Evolutionary conservation across 371 early-diverging fungal genomes (phyloP).

Genomic region (Polyrhizophydium stewartii): DNA sequence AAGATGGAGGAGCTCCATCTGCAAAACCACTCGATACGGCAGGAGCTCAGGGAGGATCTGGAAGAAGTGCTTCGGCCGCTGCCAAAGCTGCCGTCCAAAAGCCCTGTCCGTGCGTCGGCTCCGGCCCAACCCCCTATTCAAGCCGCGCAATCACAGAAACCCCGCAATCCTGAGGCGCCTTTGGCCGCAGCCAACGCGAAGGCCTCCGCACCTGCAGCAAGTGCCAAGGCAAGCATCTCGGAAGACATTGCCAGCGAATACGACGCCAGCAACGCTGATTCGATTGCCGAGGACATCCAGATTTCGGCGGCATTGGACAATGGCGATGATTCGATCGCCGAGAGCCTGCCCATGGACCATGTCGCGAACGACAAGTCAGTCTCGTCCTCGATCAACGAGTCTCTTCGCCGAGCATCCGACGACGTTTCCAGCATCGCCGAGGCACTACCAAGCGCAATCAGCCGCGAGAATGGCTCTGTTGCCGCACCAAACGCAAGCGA

Average conservation of each 20-base stretch:
- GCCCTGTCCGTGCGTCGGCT: too few relatives aligned
- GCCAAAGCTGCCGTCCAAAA: too few relatives aligned
- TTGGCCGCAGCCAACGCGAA: too few relatives aligned
- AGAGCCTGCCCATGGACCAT: background rate
- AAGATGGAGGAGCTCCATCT: background rate
- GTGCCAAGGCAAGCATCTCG: too few relatives aligned
- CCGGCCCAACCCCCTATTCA: too few relatives aligned
- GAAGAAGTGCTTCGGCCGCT: too few relatives aligned
- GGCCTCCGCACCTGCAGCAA: too few relatives aligned
- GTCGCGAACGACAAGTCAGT: background rate
- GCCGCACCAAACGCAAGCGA: background rate
- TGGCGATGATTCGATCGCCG: background rate
- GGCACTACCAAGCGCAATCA: background rate
- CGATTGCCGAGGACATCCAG: background rate
- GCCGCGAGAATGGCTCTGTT: background rate
- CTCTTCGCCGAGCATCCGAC: background rate
- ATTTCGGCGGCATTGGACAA: background rate
- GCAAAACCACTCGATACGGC: too few relatives aligned
- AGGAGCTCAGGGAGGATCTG: too few relatives aligned
- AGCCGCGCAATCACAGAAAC: too few relatives aligned
- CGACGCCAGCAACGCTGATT: background rate
- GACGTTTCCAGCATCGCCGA: background rate
- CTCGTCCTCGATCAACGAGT: background rate
- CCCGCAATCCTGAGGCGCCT: too few relatives aligned
- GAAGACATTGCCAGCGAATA: too few relatives aligned